Base-by-base conservation (phyloP, 139 green algal genomes). In the Zygnema cylindricum region DNA sequence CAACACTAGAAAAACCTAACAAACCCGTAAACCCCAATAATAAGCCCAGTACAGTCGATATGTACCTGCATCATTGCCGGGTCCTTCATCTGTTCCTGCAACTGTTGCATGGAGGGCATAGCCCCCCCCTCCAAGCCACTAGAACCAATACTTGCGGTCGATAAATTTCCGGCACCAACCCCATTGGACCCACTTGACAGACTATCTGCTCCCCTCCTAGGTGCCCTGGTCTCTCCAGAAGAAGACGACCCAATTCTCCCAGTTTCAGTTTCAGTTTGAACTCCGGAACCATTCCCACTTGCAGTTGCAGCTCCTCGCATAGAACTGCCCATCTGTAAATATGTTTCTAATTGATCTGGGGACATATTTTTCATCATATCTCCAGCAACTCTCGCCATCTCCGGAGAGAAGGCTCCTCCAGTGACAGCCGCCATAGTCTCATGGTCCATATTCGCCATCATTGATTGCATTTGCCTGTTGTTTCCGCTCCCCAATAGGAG, bases 321-420 rank as follows among this genome's bases (percentile, higher is more conserved):
- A 42, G 55, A 25, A 21, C 38, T 25, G 16, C 32, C 25, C 54
- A 88, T 40, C 69, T n/a, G 22, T 33, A 77, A 35, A 75, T 84
- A 84, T 22, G 40, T 55, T 21, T 89, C 30, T 0, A 90, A 35
- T 32, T 90, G 77, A 7, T 90, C 86, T 23, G 86, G 81, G 25
- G 86, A 76, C 86, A 90, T 89, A 81, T 79, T 49, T 2, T 90
- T 90, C 3, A 87, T 78, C n/a, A 90, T 79, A 1, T 90, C 16
- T 0, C 63, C 69, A 43, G 86, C 86, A 33, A 35, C 25, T 22
- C 55, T 35, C n/a, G 86, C 86, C 86, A 90, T 90, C 21, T 78
- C 55, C 22, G 86, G 35, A 55, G n/a, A 71, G 2, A 90, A 1
- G 16, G 33, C 30, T 32, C 86, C 86, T 32, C 86, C 86, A 39